Base-by-base conservation (phyloP, 1,139 yeast species). In the Casaregolazyma lundiana region DNA sequence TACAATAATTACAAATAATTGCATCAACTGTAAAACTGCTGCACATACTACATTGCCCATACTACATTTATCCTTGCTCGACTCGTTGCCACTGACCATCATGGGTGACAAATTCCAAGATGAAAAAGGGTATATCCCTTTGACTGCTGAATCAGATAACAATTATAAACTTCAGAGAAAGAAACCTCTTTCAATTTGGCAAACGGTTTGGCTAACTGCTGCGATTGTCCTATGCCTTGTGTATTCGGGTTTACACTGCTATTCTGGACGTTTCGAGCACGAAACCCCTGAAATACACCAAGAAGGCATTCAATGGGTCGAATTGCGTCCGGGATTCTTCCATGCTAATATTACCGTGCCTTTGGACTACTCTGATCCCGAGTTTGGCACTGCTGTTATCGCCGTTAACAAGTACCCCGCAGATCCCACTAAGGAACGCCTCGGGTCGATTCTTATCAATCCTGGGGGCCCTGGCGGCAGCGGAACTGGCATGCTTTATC, bases 401-500 rank as follows among this genome's bases (percentile, higher is more conserved):
- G 54, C 50, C 6, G 22, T 51, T 16, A 44, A 45, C 32, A 50
- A 49, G 21, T 22, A 41, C 13, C 15, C 32, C 3, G 43, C 50
- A 13, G 50, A 53, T 16, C 39, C 46, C 15, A 15, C 11, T 26
- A 26, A 26, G 13, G 13, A 26, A 26, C 32, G 32, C 4, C 44
- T 50, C 3, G 54, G 54, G 8, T 38, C 52, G 7, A 30, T 51
- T 19, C 42, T 51, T 8, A 41, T 51, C 38, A 50, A 46, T 35
- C 52, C 54, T 5, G 54, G 54, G 11, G 50, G 52, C 8, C 54
- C 54, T 26, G 54, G 54, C 19, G 53, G 47, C 7, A 50, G 53
- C 35, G 54, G 54, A 13, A 51, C 53, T 11, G 21, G 24, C 7
- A 32, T 43, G 5, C 35, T 41, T 32, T 50, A 48, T 30, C 32